These are phyloP conservation scores for Nakaseomyces nivariensis DNA, from an alignment of 1,139 yeast genomes.

Conservation along the genomic window DNA sequence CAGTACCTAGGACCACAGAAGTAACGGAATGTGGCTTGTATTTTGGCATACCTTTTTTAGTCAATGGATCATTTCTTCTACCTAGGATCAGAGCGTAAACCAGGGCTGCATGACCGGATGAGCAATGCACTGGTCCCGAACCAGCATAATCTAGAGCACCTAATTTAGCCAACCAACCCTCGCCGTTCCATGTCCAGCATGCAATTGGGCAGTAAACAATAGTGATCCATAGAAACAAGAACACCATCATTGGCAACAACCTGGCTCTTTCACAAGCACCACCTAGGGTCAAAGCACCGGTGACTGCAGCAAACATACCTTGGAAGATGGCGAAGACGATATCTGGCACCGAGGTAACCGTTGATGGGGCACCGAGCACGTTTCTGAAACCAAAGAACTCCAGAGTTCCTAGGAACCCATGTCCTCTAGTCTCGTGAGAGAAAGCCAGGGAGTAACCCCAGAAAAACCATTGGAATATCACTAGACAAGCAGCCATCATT, in stretches of 20 bases:
- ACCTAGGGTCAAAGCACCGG: slow-evolving; percentile 90
- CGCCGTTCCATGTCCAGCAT: slow-evolving; percentile 92
- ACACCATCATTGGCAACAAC: slow-evolving; percentile 91
- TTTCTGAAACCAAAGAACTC: slow-evolving; percentile 69
- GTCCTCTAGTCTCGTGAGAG: slow-evolving; percentile 55
- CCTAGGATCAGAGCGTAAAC: slow-evolving; percentile 89
- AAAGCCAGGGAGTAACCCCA: slow-evolving; percentile 93
- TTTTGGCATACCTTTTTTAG: slow-evolving; percentile 63
- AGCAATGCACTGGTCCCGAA: slow-evolving; percentile 95
- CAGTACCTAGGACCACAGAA: slow-evolving; percentile 85
- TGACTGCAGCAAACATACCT: slow-evolving; percentile 90
- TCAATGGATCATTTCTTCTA: slow-evolving; percentile 76
- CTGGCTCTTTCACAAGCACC: slow-evolving; percentile 98
- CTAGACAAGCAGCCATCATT: slow-evolving; percentile 71
- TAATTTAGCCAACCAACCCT: slow-evolving; percentile 75
- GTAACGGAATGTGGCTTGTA: slow-evolving; percentile 89
- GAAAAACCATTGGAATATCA: slow-evolving; percentile 90
- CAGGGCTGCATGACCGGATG: slow-evolving; percentile 89
- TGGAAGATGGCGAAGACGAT: slow-evolving; percentile 82
- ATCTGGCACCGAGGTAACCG: slow-evolving; percentile 65
- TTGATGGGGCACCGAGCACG: slow-evolving; percentile 73
- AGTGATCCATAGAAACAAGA: slow-evolving; percentile 89
- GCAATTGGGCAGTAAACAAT: slow-evolving; percentile 92
- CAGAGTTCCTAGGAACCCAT: slow-evolving; percentile 65
- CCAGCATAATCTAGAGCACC: slow-evolving; percentile 96